Percentiles rank a stretch among this genome's conserved stretches.
Conservation (phyloP, 306 rosid species). For the Pyrus communis region DNA sequence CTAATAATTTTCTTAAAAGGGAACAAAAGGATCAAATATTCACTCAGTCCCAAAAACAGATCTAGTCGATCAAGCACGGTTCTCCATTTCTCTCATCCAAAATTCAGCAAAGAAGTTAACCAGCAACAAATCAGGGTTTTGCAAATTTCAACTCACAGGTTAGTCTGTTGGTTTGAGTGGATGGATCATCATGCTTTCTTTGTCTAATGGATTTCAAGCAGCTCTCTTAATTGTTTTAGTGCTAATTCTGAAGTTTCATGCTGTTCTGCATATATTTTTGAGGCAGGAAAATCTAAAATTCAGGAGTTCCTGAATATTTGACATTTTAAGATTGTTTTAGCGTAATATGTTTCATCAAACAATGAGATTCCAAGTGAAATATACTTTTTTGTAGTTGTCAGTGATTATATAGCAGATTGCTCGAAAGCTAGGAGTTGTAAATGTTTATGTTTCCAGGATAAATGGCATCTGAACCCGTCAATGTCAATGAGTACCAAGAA, state of each 20-base stretch:
- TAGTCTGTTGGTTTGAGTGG: not conserved
- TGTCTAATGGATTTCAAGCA: not conserved
- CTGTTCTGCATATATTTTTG: not conserved
- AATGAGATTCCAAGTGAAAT: not conserved
- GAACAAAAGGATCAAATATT: not conserved
- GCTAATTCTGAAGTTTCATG: not conserved
- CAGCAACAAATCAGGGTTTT: not conserved
- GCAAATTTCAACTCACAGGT: not conserved
- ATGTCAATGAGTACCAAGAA: constrained; percentile 52
- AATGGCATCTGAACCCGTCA: constrained; percentile 46
- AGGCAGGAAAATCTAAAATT: not conserved
- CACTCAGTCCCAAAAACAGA: too few species aligned
- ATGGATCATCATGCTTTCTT: not conserved
- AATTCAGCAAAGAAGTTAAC: not conserved
- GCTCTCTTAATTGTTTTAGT: not conserved
- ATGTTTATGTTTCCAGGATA: constrained; percentile 23
- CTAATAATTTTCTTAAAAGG: too few species aligned
- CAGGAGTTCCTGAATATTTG: not conserved
- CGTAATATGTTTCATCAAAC: not conserved
- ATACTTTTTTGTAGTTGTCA: not conserved
- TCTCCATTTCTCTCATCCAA: not conserved
- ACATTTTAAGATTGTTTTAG: not conserved
- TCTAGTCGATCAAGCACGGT: not conserved
- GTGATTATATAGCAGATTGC: not conserved
- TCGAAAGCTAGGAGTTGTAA: not conserved